Percentiles rank a stretch among this genome's conserved stretches.
Evolutionary conservation across 2,329 filamentous ascomycete genomes (phyloP).

Genomic region (Mycogone perniciosa): DNA sequence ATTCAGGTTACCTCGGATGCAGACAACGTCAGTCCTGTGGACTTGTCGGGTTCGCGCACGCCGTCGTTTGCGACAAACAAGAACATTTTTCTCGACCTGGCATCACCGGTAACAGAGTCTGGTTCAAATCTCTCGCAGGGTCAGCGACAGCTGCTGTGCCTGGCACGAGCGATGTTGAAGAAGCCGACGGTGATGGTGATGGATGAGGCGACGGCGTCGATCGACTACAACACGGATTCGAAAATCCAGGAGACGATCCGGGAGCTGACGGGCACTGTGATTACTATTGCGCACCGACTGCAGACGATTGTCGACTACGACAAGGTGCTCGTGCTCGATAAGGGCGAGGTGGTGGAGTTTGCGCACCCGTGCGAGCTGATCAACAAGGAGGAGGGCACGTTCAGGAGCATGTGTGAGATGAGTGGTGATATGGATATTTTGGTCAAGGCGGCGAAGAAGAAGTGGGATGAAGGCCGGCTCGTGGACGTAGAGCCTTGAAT

Average conservation of each 20-base stretch:
- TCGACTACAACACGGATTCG: constrained; percentile 90
- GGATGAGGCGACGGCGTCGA: constrained; percentile 97
- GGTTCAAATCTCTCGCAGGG: constrained; percentile 94
- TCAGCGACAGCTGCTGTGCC: constrained; percentile 87
- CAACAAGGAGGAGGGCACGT: constrained; percentile 58
- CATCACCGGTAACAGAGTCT: constrained; percentile 78
- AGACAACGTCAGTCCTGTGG: not conserved
- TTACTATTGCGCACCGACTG: constrained; percentile 91
- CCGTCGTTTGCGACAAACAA: constrained; percentile 64
- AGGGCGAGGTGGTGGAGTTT: constrained; percentile 80
- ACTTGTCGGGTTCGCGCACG: constrained; percentile 16
- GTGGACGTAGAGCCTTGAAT: constrained; percentile 25
- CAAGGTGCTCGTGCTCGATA: constrained; percentile 90
- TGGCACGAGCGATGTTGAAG: constrained; percentile 88
- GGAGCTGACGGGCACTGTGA: constrained; percentile 87
- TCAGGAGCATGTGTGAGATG: constrained; percentile 59
- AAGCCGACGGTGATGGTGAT: constrained; percentile 91
- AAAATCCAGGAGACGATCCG: constrained; percentile 97
- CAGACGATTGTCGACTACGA: constrained; percentile 98
- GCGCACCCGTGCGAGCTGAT: constrained; percentile 84
- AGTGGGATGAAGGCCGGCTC: constrained; percentile 36
- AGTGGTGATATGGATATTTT: constrained; percentile 51
- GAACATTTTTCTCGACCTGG: constrained; percentile 86
- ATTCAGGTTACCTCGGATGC: constrained; percentile 11
- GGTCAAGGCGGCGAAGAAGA: constrained; percentile 50